Conservation (phyloP, 371 early-diverging fungal species). For the Blakeslea trispora region DNA sequence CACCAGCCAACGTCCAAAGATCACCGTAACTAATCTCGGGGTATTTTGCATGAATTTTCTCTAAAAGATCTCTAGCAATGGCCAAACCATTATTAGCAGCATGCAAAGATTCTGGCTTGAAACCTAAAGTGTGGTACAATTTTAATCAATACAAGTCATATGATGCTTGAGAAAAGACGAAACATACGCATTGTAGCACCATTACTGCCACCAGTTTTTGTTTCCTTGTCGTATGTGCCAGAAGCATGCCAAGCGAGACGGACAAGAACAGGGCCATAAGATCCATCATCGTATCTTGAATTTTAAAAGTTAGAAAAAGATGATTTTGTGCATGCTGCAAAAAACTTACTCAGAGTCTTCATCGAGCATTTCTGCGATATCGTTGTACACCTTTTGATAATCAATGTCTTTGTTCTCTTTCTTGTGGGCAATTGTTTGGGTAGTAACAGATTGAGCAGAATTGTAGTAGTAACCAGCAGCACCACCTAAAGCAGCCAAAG, state of each 20-base stretch:
- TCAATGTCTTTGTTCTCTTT: slow-evolving; percentile 47
- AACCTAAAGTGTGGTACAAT: slow-evolving; percentile 38
- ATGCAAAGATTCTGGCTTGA: slow-evolving; percentile 70
- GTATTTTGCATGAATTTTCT: slow-evolving; percentile 82
- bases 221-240: slow-evolving; percentile 84
- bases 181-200: slow-evolving; percentile 86
- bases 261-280: slow-evolving; percentile 86
- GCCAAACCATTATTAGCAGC: slow-evolving; percentile 90
- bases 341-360: slow-evolving; percentile 57
- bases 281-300: slow-evolving; percentile 90
- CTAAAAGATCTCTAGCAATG: slow-evolving; percentile 78
- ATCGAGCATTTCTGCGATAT: slow-evolving; percentile 79
- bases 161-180: neutral
- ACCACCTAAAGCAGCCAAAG: slow-evolving; percentile 51
- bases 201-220: slow-evolving; percentile 88
- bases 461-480: slow-evolving; percentile 57
- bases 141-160: slow-evolving; percentile 2
- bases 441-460: slow-evolving; percentile 40
- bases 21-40: slow-evolving; percentile 89
- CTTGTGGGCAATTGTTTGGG: slow-evolving; percentile 21
- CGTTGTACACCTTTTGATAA: slow-evolving; percentile 75
- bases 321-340: neutral
- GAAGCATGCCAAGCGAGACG: slow-evolving; percentile 94
- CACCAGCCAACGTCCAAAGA: slow-evolving; percentile 94
- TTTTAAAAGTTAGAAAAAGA: slow-evolving; percentile 1